Evolutionary conservation across 495 filamentous ascomycete genomes (phyloP).

Genomic region (Aspergillus hancockii): DNA sequence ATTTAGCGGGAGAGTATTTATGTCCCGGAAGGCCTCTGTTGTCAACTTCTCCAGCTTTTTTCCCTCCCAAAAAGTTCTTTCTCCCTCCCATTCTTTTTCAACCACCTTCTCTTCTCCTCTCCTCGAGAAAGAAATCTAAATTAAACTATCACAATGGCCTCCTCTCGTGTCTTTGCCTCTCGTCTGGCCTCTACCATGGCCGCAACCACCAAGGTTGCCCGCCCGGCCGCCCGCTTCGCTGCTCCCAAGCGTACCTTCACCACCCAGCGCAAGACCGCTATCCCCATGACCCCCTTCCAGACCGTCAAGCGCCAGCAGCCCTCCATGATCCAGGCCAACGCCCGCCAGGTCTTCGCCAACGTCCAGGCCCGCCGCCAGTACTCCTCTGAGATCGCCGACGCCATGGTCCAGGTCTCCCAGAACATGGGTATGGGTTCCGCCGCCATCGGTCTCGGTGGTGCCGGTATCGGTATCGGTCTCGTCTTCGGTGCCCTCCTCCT

Average conservation of each 20-base stretch:
- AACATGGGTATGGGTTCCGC: constrained; percentile 84
- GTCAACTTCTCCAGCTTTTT: constrained; percentile 47
- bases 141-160: constrained; percentile 66
- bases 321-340: constrained; percentile 60
- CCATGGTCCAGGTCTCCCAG: constrained; percentile 85
- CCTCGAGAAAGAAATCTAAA: constrained; percentile 23
- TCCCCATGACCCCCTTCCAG: constrained; percentile 45
- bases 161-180: constrained; percentile 69
- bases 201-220: constrained; percentile 67
- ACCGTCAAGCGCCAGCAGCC: constrained; percentile 69
- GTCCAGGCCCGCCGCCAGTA: constrained; percentile 65
- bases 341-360: constrained; percentile 62
- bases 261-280: constrained; percentile 40
- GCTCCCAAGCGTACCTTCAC: constrained; percentile 70
- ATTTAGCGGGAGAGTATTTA: constrained; percentile 50
- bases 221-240: constrained; percentile 64
- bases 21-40: constrained; percentile 37
- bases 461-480: constrained; percentile 90
- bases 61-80: constrained; percentile 38
- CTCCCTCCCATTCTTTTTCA: constrained; percentile 28
- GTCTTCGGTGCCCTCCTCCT: constrained; percentile 85
- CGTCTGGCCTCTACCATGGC: constrained; percentile 76
- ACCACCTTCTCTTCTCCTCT: constrained; percentile 27
- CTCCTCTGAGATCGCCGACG: constrained; percentile 79
- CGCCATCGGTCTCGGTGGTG: constrained; percentile 86